Percentiles rank a stretch among this genome's conserved stretches.
phyloP scores from a whole-genome alignment of 2,329 filamentous ascomycete species.

The Claviceps monticola region DNA sequence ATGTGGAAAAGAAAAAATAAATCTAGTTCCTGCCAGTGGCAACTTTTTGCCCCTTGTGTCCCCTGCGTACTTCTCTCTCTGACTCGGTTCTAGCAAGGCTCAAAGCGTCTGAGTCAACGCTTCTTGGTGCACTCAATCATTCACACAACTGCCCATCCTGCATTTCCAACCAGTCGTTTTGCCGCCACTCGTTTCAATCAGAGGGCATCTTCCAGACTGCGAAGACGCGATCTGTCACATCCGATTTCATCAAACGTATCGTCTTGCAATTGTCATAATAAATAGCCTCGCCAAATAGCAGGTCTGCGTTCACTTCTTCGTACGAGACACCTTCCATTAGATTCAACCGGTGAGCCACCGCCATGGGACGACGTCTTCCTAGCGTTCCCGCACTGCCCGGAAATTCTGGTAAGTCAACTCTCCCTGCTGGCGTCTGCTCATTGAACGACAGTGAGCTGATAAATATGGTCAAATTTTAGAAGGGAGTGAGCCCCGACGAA shows the following conservation, averaged over 20 bases:
- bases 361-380: conserved; percentile 17
- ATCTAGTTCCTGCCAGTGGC: conserved; percentile 13
- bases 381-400: background rate
- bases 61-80: background rate
- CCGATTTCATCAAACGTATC: background rate
- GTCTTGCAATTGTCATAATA: no score
- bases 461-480: background rate
- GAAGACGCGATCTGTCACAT: background rate
- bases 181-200: no score
- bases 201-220: no score
- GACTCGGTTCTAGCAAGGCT: background rate
- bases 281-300: background rate
- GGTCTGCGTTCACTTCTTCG: background rate
- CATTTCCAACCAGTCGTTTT: no score
- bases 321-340: background rate
- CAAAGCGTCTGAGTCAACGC: background rate
- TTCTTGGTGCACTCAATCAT: background rate
- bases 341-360: background rate
- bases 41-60: conserved; percentile 11
- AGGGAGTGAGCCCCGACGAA: background rate
- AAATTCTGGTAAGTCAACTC: background rate
- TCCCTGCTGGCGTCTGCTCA: background rate
- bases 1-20: background rate
- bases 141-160: no score
- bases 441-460: background rate